Evolutionary conservation across 306 rosid species (phyloP).

Genomic region (Nissolia schottii): DNA sequence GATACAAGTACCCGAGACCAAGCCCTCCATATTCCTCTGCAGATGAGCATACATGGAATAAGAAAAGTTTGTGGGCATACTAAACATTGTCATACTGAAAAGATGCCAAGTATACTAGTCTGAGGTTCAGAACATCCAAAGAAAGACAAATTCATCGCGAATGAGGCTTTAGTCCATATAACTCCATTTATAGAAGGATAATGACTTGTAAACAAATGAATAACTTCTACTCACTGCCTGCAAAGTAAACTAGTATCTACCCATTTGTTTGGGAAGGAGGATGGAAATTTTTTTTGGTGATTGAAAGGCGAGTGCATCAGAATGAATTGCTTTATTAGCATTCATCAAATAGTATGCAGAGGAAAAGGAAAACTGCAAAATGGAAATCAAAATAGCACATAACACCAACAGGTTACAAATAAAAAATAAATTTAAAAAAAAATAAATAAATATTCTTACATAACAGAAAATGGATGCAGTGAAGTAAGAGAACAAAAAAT

Average conservation of each 20-base stretch:
- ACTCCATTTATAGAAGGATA: neutral
- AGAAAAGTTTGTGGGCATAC: slow-evolving; percentile 5
- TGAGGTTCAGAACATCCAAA: neutral
- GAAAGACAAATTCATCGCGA: neutral
- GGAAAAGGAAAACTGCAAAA: neutral
- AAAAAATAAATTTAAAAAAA: neutral
- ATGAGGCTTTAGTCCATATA: neutral
- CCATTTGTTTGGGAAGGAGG: neutral
- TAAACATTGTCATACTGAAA: neutral
- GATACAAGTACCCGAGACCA: slow-evolving; percentile 94
- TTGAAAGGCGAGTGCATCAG: neutral
- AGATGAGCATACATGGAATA: slow-evolving; percentile 26
- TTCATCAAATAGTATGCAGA: neutral
- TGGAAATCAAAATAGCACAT: neutral
- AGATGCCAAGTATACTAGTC: neutral
- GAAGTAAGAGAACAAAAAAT: neutral
- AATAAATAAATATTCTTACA: neutral
- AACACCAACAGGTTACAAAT: neutral
- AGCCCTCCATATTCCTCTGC: slow-evolving; percentile 97
- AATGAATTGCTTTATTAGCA: slow-evolving; percentile 5
- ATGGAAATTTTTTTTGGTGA: neutral
- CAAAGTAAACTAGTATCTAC: slow-evolving; percentile 6
- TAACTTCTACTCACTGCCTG: neutral
- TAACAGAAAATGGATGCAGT: neutral
- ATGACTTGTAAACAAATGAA: slow-evolving; percentile 3